Evolutionary conservation across 2,329 filamentous ascomycete genomes (phyloP).

Genomic region (Claviceps sp.): DNA sequence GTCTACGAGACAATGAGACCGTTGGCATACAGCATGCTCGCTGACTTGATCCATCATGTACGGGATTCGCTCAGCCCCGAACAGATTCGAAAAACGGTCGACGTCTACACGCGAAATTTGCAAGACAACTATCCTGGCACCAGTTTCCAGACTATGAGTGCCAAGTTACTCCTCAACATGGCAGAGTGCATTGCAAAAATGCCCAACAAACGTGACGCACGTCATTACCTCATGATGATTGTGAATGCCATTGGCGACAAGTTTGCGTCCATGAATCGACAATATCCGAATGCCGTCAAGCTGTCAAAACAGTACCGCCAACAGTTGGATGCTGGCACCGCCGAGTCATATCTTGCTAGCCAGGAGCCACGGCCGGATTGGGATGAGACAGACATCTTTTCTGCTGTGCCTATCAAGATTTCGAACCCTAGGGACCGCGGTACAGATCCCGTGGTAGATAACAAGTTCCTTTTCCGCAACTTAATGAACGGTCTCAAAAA

Average conservation of each 20-base stretch:
- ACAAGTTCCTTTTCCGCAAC: conserved; percentile 96
- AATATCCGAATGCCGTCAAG: conserved; percentile 91
- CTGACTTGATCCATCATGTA: conserved; percentile 94
- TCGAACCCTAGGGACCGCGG: conserved; percentile 81
- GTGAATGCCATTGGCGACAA: conserved; percentile 96
- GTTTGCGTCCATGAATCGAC: conserved; percentile 93
- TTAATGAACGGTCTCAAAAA: conserved; percentile 92
- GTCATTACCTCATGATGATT: conserved; percentile 94
- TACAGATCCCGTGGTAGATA: conserved; percentile 83
- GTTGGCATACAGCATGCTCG: conserved; percentile 94
- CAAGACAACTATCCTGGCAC: conserved; percentile 94
- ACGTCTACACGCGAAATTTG: conserved; percentile 92
- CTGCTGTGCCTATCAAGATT: conserved; percentile 89
- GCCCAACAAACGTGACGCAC: conserved; percentile 82
- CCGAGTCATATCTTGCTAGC: conserved; percentile 76
- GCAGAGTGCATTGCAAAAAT: conserved; percentile 94
- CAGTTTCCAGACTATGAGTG: conserved; percentile 99
- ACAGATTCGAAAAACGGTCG: conserved; percentile 89
- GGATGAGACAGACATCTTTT: conserved; percentile 98
- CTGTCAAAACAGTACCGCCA: conserved; percentile 65
- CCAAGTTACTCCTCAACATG: conserved; percentile 93
- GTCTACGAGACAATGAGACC: conserved; percentile 95
- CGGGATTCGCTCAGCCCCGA: conserved; percentile 76
- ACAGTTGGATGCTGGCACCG: conserved; percentile 46
- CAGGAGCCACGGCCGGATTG: conserved; percentile 74